phyloP scores from a whole-genome alignment of 768 basidiomycete genomes.

The Termitomyces sp. region DNA sequence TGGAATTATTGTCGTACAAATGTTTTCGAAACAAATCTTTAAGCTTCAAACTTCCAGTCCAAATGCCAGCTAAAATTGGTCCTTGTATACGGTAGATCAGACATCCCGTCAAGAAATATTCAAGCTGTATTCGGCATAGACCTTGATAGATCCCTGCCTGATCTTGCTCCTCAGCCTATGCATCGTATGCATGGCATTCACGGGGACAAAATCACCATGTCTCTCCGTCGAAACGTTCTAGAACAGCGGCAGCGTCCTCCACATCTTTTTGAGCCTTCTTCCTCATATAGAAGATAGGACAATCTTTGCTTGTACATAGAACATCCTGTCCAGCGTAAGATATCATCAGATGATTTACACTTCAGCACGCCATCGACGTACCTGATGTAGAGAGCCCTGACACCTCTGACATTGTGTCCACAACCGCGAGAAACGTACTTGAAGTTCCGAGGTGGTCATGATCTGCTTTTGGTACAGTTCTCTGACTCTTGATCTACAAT shows the following conservation, averaged over 20 bases:
- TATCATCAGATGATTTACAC: background rate
- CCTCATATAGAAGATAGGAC: slow-evolving; percentile 98
- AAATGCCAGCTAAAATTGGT: background rate
- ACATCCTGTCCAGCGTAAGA: slow-evolving; percentile 61
- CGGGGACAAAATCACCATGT: slow-evolving; percentile 43
- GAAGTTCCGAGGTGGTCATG: slow-evolving; percentile 62
- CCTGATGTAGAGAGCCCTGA: slow-evolving; percentile 96
- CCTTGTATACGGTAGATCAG: background rate
- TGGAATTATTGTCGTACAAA: background rate
- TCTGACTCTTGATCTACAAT: slow-evolving; percentile 79
- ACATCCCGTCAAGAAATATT: background rate
- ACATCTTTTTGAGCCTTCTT: slow-evolving; percentile 99
- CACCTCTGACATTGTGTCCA: slow-evolving; percentile 99
- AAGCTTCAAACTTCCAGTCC: background rate
- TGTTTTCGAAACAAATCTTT: background rate
- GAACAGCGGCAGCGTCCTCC: slow-evolving; percentile 68
- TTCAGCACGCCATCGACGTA: slow-evolving; percentile 17
- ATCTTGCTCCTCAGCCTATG: too few species aligned
- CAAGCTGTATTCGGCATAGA: background rate
- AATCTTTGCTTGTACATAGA: slow-evolving; percentile 93
- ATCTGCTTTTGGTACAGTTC: slow-evolving; percentile 94
- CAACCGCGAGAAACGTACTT: slow-evolving; percentile 88
- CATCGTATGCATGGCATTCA: too few species aligned
- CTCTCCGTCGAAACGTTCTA: slow-evolving; percentile 83
- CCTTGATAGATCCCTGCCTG: background rate